phyloP scores from a whole-genome alignment of 1,284 basidiomycete genomes.

The Chalciporus sp. region DNA sequence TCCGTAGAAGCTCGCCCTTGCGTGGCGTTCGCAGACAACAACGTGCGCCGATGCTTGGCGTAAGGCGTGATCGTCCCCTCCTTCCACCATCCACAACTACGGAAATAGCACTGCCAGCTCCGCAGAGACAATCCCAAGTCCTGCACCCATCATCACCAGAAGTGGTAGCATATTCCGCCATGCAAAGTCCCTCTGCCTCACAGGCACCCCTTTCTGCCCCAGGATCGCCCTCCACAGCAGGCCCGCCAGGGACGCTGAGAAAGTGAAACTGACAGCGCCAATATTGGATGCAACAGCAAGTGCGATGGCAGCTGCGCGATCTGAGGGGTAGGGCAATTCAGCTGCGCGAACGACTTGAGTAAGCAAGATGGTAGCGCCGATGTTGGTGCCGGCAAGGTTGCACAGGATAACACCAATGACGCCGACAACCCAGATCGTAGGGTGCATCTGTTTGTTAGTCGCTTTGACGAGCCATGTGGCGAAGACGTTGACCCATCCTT shows the following conservation, averaged over 20 bases:
- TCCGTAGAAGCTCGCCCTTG: neutral
- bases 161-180: constrained; percentile 70
- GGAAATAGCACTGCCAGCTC: constrained; percentile 63
- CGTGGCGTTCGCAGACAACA: neutral
- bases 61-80: neutral
- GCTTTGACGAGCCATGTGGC: constrained; percentile 67
- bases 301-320: constrained; percentile 52
- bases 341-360: constrained; percentile 51
- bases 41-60: neutral
- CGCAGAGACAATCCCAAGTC: constrained; percentile 58
- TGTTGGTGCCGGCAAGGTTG: constrained; percentile 92
- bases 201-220: constrained; percentile 72
- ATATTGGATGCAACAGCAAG: constrained; percentile 88
- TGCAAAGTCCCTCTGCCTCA: constrained; percentile 73
- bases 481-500: constrained; percentile 93
- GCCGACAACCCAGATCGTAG: constrained; percentile 59
- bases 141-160: constrained; percentile 52
- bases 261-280: constrained; percentile 90
- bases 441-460: constrained; percentile 46
- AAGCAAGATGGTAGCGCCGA: constrained; percentile 93
- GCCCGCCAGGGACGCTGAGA: constrained; percentile 89
- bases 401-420: constrained; percentile 75
- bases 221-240: constrained; percentile 87
- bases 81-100: neutral
- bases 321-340: constrained; percentile 17